Base-by-base conservation (phyloP, 495 filamentous ascomycete species). In the Hyaloscypha bicolor region DNA sequence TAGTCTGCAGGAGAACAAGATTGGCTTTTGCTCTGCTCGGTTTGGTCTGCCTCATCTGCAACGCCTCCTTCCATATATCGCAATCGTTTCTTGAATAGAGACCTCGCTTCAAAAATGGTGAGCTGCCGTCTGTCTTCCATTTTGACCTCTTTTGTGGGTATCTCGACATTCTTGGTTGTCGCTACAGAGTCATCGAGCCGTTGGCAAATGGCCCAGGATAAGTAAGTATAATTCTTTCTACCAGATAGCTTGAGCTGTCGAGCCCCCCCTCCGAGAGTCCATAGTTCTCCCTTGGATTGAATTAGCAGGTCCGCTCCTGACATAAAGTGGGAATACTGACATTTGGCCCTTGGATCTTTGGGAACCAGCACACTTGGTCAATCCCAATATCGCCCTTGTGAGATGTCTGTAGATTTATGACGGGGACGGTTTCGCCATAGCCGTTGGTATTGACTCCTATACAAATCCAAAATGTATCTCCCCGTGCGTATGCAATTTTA, bases 361-460 rank as follows among this genome's bases (percentile, higher is more conserved):
- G 75, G 45, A 72, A 65, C 77, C 77, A 79, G 55, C 74, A 78
- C 31, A 78, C 69, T 12, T 72, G 68, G 8, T 71, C 42, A 31
- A 75, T 65, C 5, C 60, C 31, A 32, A 71, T 68, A 0, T 25
- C 61, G 5, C 63, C 68, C 4, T 42, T 57, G 55, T 77, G 55
- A 25, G 60, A 73, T 6, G 72, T 74, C 9, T 12, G 60, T 16
- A 79, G 60, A 51, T 78, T 77, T 11, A 77, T 72, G n/a, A 75
- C 69, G 42, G 71, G 60, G 0, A 72, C 53, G 25, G 67, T 68
- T 2, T 56, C 33, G 2, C 69, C 57, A 22, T 58, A 42, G 16
- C 55, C 53, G 6, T 60, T 68, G 22, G 29, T 61, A 19, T 62
- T 39, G 6, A 22, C 37, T 2, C 42, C 56, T 29, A 69, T 60